phyloP scores from a whole-genome alignment of 2,329 filamentous ascomycete genomes.

The Verticillium isaacii region DNA sequence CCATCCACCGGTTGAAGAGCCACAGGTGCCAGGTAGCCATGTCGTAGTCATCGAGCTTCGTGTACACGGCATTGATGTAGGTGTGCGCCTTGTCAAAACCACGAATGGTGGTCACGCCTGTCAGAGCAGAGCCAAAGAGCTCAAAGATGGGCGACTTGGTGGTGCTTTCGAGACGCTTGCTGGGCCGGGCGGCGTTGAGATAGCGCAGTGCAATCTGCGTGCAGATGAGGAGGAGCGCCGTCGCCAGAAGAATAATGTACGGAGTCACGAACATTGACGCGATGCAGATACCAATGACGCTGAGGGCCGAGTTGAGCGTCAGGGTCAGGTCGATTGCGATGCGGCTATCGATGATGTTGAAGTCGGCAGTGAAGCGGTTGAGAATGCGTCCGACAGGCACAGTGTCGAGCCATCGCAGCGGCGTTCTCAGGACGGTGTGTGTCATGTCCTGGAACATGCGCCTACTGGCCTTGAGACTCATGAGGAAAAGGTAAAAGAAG shows the following conservation, averaged over 20 bases:
- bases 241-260: constrained; percentile 58
- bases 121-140: constrained; percentile 68
- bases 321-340: constrained; percentile 60
- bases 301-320: constrained; percentile 54
- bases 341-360: constrained; percentile 66
- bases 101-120: constrained; percentile 70
- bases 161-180: constrained; percentile 73
- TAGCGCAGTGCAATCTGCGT: constrained; percentile 57
- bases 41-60: constrained; percentile 63
- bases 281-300: constrained; percentile 60
- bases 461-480: constrained; percentile 65
- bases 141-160: constrained; percentile 78
- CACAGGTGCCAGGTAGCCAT: constrained; percentile 63
- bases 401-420: constrained; percentile 76
- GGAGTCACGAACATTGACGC: constrained; percentile 66
- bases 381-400: constrained; percentile 72
- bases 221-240: constrained; percentile 52
- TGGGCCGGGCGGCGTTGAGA: constrained; percentile 65
- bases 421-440: constrained; percentile 63
- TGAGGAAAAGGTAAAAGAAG: constrained; percentile 59
- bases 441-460: constrained; percentile 63
- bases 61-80: constrained; percentile 67
- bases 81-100: constrained; percentile 65
- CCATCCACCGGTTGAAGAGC: constrained; percentile 74
- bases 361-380: constrained; percentile 75